Base-by-base conservation (phyloP, 345 rosid species). In the Kernera saxatilis region DNA sequence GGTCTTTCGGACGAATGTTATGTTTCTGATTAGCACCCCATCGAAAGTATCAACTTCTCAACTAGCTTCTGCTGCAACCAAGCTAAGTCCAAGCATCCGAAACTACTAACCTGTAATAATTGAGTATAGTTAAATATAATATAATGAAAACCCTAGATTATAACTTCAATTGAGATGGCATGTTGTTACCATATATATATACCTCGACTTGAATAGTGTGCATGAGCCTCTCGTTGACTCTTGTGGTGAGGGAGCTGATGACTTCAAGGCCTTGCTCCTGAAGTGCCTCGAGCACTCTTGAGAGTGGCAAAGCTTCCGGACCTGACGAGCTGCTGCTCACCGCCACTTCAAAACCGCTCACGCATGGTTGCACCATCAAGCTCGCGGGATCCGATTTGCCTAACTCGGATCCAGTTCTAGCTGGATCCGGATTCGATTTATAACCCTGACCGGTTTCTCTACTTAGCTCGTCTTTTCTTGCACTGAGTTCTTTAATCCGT, bases 151-250 rank as follows among this genome's bases (percentile, higher is more conserved):
- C 78, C 78, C 75, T 75, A 75, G 48, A 48, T 6, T 48, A 30
- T 48, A 30, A 57, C 13, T 66, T 17, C 18, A 39, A 18, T 26
- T 32, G 10, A 63, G 46, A 71, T 71, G 27, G 29, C 55, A 64
- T 43, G 53, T 35, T 54, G 64, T 54, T 45, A 64, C 51, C 58
- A 58, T 39, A n/a, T 19, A 29, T 27, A 57, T 12, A 11, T 72
- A 83, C 89, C 89, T 85, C 70, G 35, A 71, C 77, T 77, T 79
- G 81, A 45, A 85, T 79, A n/a, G 75, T 85, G 29, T 82, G 80
- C 55, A 77, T 57, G 51, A 77, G 53, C 52, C 82, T 77, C 50
- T 76, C 82, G 63, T 81, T 70, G 23, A 77, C 75, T 78, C 71
- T 71, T 32, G 85, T 69, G 22, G 85, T 79, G 29, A 76, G 46